Conservation (phyloP, 202 grass and related monocot species). For the Bolboschoenoplectus hybrid region DNA sequence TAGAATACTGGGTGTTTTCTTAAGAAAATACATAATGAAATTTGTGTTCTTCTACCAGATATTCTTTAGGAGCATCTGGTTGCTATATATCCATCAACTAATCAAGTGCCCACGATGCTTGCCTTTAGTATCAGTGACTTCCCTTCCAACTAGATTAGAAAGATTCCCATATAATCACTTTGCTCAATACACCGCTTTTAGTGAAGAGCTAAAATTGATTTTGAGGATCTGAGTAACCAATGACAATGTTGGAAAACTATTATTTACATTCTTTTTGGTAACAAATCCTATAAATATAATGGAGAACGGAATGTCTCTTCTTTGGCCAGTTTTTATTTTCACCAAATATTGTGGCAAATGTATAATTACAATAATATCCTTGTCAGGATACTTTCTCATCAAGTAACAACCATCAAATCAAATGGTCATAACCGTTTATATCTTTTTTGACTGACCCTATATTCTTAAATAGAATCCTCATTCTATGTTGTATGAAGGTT, state of each 20-base stretch:
- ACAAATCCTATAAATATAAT: not conserved
- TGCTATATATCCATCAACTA: conserved; percentile 10
- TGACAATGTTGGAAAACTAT: not conserved
- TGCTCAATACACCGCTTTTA: too few relatives aligned
- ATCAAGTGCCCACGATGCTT: not conserved
- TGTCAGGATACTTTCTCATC: too few relatives aligned
- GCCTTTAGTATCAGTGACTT: not conserved
- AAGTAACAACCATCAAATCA: too few relatives aligned
- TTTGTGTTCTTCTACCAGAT: conserved; percentile 13
- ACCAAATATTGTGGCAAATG: not conserved
- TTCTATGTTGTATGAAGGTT: too few relatives aligned
- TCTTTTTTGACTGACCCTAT: too few relatives aligned
- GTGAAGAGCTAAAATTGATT: not conserved
- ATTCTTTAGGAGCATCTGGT: not conserved
- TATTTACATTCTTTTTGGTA: not conserved
- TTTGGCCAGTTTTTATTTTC: not conserved
- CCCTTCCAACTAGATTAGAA: not conserved
- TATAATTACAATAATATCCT: too few relatives aligned
- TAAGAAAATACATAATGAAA: not conserved
- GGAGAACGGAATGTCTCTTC: not conserved
- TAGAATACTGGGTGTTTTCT: not conserved
- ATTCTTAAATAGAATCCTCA: too few relatives aligned
- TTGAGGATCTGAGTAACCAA: not conserved
- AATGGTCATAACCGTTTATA: too few relatives aligned
- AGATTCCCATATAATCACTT: not conserved